Evolutionary conservation across 1,284 basidiomycete genomes (phyloP), one percentile per base, ranked within the genome.

Genomic region (Coniferiporia sulphurascens): DNA sequence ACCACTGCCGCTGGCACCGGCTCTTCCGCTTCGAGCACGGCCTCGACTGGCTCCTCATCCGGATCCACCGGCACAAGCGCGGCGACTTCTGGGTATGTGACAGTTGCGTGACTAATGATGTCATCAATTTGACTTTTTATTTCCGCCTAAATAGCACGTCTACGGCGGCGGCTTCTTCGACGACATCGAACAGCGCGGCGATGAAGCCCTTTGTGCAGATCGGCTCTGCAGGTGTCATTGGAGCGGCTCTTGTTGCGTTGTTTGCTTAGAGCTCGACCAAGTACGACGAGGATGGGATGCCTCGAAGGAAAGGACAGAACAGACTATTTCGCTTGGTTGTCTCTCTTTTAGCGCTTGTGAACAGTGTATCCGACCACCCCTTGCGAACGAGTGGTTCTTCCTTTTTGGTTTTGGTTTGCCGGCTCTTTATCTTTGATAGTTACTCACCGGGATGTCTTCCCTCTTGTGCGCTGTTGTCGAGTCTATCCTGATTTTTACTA

Each of bases 231-330:
- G 82, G 77, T 62, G 57, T 78, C 43, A 59, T 80, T 54, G 81
- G 80, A 58, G 81, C 75, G 38, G 76, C 73, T 45, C 61, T 81
- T 55, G 70, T 76, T 55, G 81, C 78, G 36, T 65, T 86, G 43
- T 44, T 56, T 38, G 59, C 50, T 46, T 61, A 54, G 27, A 57
- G 8, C 44, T 45, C 8, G 34, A n/a, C 15, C 27, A 27, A 27
- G 27, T 27, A 5, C 27, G 27, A 27, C 5, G 27, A 27, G 27
- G 27, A 27, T 27, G 27, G 27, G 27, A 27, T 27, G 27, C 27
- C 22, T 9, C 43, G 22, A 52, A 52, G 41, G 41, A 43, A 19
- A 27, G 44, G 45, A 32, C 32, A 53, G 35, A 38, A 43, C 27
- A 51, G 49, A 53, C 44, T n/a, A n/a, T 22, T 48, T 36, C 9